These are phyloP conservation scores for Rhytidhysteron rufulum DNA, from an alignment of 2,329 filamentous ascomycete genomes.

Conservation along the genomic window DNA sequence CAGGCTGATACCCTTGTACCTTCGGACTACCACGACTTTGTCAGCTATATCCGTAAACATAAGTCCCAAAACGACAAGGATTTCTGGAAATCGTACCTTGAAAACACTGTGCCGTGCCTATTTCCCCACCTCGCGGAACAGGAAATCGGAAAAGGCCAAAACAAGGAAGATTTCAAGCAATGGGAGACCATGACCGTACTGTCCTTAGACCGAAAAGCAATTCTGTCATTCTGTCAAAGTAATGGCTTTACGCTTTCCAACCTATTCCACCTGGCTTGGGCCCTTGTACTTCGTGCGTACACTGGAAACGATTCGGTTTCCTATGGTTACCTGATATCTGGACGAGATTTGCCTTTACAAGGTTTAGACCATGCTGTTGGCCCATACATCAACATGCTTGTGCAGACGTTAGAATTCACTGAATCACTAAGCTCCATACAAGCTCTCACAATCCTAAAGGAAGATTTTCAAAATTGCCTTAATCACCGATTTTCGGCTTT, in stretches of 20 bases:
- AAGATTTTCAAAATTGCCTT: conserved; percentile 5
- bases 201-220: too few relatives aligned
- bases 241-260: conserved; percentile 11
- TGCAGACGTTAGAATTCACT: conserved; percentile 2
- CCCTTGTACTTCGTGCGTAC: conserved; percentile 11
- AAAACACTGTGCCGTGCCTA: conserved; percentile 12
- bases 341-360: conserved; percentile 36
- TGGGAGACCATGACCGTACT: not conserved
- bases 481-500: conserved; percentile 3
- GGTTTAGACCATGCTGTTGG: conserved; percentile 43
- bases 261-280: conserved; percentile 15
- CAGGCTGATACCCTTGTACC: too few relatives aligned
- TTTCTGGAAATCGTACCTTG: not conserved
- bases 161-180: conserved; percentile 14
- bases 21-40: too few relatives aligned
- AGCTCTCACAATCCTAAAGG: conserved; percentile 7
- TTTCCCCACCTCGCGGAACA: conserved; percentile 25
- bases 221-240: conserved; percentile 6
- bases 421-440: not conserved
- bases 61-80: conserved; percentile 6
- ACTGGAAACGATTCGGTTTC: conserved; percentile 9
- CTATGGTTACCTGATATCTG: conserved; percentile 19
- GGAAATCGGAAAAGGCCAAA: conserved; percentile 21
- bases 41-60: too few relatives aligned
- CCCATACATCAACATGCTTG: conserved; percentile 34